Base-by-base conservation (phyloP, 768 basidiomycete genomes). In the Boletus rubropictus region DNA sequence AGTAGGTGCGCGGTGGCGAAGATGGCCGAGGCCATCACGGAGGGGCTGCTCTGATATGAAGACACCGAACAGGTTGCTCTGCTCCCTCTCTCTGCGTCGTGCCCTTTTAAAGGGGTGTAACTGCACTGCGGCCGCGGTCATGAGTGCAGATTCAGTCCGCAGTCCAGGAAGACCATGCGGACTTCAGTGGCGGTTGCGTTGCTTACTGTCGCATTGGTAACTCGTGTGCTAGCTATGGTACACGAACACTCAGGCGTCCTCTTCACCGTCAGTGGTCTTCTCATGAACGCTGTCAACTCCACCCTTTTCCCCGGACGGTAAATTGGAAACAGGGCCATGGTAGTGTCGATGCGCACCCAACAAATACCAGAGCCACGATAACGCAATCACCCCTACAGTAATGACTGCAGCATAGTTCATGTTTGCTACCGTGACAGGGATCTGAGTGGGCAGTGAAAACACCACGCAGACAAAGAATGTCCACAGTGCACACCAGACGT, bases 281-380 rank as follows among this genome's bases (percentile, higher is more conserved):
- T 63, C 48, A 14, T 18, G 14, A 9, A 20, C 22, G 2, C 34
- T 42, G 21, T 10, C 34, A 5, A 22, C 14, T 10, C 5, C 33
- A 1, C 2, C 44, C 8, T 14, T 41, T 7, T 24, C 28, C 41
- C 44, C 41, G 22, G 46, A 17, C 18, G 54, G 65, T 42, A 80
- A 52, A 60, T 79, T 78, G 42, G 79, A 76, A 52, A 72, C 70
- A 17, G 81, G 80, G n/a, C 81, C 81, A 32, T 69, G 68, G 54
- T 81, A 82, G 52, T 81, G 76, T 42, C 67, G 72, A 48, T 74
- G 75, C 20, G 78, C 81, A 25, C 73, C 67, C 20, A 72, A 46
- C 47, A 76, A 51, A 62, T 81, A 82, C 80, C 80, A 82, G 4
- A 68, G 42, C 31, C 77, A 73, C 46, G 60, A 54, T 7, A 41